phyloP scores from a whole-genome alignment of 2,329 filamentous ascomycete genomes.

The Myriosclerotinia duriaeana region DNA sequence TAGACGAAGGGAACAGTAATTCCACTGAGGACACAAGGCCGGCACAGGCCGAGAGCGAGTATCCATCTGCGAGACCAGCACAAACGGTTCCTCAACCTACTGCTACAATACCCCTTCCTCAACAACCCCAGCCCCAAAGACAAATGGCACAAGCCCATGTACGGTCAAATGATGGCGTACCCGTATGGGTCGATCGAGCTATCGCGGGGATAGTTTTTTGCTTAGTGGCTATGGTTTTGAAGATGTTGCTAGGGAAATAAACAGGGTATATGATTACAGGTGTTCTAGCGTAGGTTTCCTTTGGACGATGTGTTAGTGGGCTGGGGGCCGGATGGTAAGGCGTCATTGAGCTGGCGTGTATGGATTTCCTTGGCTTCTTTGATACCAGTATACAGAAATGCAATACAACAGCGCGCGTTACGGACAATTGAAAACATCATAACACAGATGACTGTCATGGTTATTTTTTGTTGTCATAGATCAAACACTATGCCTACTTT shows the following conservation, averaged over 20 bases:
- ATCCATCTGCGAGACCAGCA: constrained; percentile 35
- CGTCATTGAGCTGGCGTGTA: neutral
- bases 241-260: constrained; percentile 43
- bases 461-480: neutral
- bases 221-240: constrained; percentile 67
- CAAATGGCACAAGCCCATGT: constrained; percentile 33
- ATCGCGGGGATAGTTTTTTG: constrained; percentile 72
- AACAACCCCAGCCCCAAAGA: neutral
- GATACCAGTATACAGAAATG: constrained; percentile 10
- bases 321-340: neutral
- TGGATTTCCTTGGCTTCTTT: neutral
- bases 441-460: no score
- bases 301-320: neutral
- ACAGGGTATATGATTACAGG: neutral
- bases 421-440: no score
- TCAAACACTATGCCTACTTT: neutral
- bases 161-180: constrained; percentile 52
- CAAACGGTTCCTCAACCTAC: constrained; percentile 43
- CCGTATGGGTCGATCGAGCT: constrained; percentile 76
- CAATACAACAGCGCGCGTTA: neutral
- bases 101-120: constrained; percentile 25
- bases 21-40: constrained; percentile 33
- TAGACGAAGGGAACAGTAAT: constrained; percentile 11
- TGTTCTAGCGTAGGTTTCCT: neutral
- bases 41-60: constrained; percentile 57